Base-by-base conservation (phyloP, 192 early-diverging fungal species). In the Podochytrium sp. region DNA sequence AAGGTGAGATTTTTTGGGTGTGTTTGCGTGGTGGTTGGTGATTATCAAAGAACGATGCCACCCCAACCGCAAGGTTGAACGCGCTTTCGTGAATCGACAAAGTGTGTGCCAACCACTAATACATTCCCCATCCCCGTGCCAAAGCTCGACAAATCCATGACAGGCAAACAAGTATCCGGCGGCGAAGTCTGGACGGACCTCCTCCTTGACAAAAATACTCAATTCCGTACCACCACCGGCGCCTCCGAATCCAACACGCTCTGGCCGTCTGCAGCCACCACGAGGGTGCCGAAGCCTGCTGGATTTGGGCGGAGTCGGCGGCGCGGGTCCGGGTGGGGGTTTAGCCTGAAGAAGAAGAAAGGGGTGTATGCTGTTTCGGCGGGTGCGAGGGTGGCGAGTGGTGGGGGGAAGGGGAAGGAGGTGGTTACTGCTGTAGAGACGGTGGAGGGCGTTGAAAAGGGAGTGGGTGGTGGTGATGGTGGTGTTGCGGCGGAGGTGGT, bases 121-220 rank as follows among this genome's bases (percentile, higher is more conserved):
- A n/a, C n/a, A n/a, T n/a, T n/a, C n/a, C n/a, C n/a, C n/a, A n/a
- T n/a, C n/a, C n/a, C n/a, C n/a, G n/a, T n/a, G n/a, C n/a, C n/a
- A n/a, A n/a, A 90, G 88, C 75, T 97, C 71, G 96, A 97, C 79
- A 79, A 90, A 47, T 73, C 75, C 16, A 83, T 88, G 65, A 88
- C 83, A 32, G 94, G 94, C 47, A 68, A 80, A 37, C 89, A 91
- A 64, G 82, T 90, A 18, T 77, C 88, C n/a, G 93, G 93, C 16
- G 68, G 84, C 18, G 94, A 97, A 72, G 79, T 84, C 41, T 84
- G 86, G 35, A 86, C 92, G 37, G 96, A 96, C 74, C 72, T 97
- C 49, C 91, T 94, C 73, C 79, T 97, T 12, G 94, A 96, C 77
- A 89, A 93, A 40, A 87, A 92, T 65, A 94, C 92, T 4, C 79